Conservation (phyloP, 495 filamentous ascomycete genomes). For the Neurospora intermedia region DNA sequence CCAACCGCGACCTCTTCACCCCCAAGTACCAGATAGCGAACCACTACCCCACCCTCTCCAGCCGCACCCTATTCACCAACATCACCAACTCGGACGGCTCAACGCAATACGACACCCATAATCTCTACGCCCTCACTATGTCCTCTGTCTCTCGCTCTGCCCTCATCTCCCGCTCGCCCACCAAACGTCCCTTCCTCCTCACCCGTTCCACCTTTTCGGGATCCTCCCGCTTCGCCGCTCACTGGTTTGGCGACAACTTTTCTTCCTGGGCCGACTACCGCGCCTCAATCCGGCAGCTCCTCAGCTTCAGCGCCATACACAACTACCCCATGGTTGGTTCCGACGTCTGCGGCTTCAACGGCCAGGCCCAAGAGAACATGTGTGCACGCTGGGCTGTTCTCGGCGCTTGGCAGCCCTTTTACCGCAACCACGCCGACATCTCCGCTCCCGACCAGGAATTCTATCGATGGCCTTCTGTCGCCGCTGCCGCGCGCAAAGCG, state of each 20-base stretch:
- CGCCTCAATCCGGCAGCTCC: constrained; percentile 54
- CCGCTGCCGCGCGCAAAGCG: constrained; percentile 52
- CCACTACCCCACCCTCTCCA: constrained; percentile 51
- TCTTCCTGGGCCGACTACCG: constrained; percentile 67
- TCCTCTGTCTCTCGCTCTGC: constrained; percentile 49
- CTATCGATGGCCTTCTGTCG: constrained; percentile 58
- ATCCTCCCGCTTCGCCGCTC: constrained; percentile 61
- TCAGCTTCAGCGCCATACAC: constrained; percentile 69
- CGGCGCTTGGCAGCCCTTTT: constrained; percentile 76
- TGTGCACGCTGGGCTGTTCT: constrained; percentile 76
- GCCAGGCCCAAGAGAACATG: constrained; percentile 59
- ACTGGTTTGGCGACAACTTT: constrained; percentile 85
- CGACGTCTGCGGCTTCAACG: constrained; percentile 73
- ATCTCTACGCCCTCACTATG: constrained; percentile 85
- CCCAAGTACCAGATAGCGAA: constrained; percentile 68
- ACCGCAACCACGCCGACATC: constrained; percentile 61
- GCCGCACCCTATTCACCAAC: constrained; percentile 63
- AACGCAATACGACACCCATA: constrained; percentile 71
- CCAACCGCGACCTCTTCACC: constrained; percentile 52
- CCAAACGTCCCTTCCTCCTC: constrained; percentile 62
- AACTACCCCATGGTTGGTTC: constrained; percentile 74
- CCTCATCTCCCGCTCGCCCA: constrained; percentile 54
- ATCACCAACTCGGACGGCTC: constrained; percentile 61
- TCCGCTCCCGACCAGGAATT: constrained; percentile 58
- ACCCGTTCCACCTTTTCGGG: constrained; percentile 44